These are phyloP conservation scores for Cyberlindnera japonica DNA, from an alignment of 805 yeast species.

Conservation along the genomic window DNA sequence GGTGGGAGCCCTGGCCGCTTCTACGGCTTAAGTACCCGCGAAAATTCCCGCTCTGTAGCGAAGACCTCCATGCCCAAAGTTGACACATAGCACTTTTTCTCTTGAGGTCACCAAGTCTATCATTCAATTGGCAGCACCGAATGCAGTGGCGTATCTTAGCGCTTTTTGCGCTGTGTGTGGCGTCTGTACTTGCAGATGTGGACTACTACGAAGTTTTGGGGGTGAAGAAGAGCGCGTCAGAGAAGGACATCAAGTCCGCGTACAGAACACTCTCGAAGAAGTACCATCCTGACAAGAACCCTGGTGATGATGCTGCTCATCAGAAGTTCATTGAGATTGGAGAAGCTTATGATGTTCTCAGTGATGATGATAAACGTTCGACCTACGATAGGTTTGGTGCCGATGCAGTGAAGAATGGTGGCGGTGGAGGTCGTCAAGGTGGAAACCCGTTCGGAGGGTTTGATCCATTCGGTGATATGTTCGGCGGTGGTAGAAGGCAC, in stretches of 20 bases:
- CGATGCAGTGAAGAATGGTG: slow-evolving; percentile 65
- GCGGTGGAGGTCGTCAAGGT: slow-evolving; percentile 39
- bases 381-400: slow-evolving; percentile 76
- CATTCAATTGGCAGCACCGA: background rate
- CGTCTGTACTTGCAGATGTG: slow-evolving; percentile 11
- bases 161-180: slow-evolving; percentile 5
- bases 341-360: slow-evolving; percentile 85
- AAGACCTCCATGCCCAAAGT: too few species aligned
- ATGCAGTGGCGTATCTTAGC: slow-evolving; percentile 9
- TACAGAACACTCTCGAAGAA: slow-evolving; percentile 78
- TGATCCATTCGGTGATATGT: slow-evolving; percentile 64
- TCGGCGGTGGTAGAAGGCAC: slow-evolving; percentile 39
- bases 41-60: too few species aligned
- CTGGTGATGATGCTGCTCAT: slow-evolving; percentile 76
- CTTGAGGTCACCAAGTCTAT: background rate
- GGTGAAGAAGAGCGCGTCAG: slow-evolving; percentile 62
- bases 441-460: slow-evolving; percentile 49
- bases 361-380: slow-evolving; percentile 63
- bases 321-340: slow-evolving; percentile 86
- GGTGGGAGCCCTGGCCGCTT: too few species aligned
- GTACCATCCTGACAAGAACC: slow-evolving; percentile 94
- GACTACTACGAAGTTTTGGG: slow-evolving; percentile 68
- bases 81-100: slow-evolving; percentile 9
- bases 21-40: too few species aligned
- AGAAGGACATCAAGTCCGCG: slow-evolving; percentile 80